These are phyloP conservation scores for Penicillium odoratum DNA, from an alignment of 495 filamentous ascomycete species.

Conservation along the genomic window DNA sequence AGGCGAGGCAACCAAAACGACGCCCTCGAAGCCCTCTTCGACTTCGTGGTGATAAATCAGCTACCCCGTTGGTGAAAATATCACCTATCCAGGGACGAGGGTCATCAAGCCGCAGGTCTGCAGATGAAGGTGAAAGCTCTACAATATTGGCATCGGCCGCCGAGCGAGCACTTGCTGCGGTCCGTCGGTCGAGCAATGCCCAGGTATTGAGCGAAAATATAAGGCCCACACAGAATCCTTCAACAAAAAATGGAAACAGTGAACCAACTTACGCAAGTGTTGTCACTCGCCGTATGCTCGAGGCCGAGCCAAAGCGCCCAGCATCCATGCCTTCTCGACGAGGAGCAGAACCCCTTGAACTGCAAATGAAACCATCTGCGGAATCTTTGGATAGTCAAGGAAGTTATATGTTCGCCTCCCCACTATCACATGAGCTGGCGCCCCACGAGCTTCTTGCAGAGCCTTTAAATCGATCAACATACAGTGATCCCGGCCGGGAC, in stretches of 20 bases:
- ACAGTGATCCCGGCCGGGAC: constrained; percentile 38
- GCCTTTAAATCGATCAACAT: constrained; percentile 32
- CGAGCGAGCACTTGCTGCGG: constrained; percentile 37
- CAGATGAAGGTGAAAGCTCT: constrained; percentile 19
- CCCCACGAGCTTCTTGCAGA: constrained; percentile 31
- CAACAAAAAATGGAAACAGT: constrained; percentile 24
- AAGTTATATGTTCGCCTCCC: constrained; percentile 33
- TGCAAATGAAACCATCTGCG: constrained; percentile 36
- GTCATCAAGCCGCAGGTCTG: constrained; percentile 29
- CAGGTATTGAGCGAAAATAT: constrained; percentile 20
- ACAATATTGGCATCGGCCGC: constrained; percentile 37
- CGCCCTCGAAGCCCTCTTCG: constrained; percentile 29
- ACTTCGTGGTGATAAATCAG: constrained; percentile 33
- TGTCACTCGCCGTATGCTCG: constrained; percentile 24
- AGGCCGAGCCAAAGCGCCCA: constrained; percentile 23
- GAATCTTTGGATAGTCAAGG: constrained; percentile 36
- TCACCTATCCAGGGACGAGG: constrained; percentile 36
- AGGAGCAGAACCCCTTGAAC: constrained; percentile 15
- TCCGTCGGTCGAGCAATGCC: constrained; percentile 37
- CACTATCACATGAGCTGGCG: constrained; percentile 29
- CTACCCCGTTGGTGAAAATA: constrained; percentile 35
- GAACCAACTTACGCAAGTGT: constrained; percentile 31
- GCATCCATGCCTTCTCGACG: constrained; percentile 25
- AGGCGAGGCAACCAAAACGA: constrained; percentile 14
- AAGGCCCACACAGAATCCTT: background rate